These are phyloP conservation scores for Fusarium nygamai DNA, from an alignment of 2,329 filamentous ascomycete species.

Conservation along the genomic window DNA sequence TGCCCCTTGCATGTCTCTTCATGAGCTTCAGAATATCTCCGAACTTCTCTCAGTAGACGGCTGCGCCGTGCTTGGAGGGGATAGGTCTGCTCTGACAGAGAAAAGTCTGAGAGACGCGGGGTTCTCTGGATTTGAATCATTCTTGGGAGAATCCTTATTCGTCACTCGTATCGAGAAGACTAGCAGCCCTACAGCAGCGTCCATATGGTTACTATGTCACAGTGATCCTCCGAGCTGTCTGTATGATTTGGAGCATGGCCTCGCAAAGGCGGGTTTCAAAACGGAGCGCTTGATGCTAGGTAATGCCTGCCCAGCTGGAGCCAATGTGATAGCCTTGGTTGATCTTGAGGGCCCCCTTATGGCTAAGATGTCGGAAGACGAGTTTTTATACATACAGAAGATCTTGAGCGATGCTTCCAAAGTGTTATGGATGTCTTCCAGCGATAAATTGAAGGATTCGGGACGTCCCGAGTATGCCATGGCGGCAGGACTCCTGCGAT, in stretches of 20 bases:
- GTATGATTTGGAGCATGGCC: accelerated
- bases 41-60: neutral
- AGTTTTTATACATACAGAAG: neutral
- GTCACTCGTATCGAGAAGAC: neutral
- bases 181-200: neutral
- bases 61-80: neutral
- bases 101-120: neutral
- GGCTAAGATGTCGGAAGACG: neutral
- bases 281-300: neutral
- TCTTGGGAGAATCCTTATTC: neutral
- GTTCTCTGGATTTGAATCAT: neutral
- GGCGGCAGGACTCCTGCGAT: neutral
- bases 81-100: neutral
- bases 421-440: neutral
- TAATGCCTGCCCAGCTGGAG: neutral
- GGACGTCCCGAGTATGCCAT: neutral
- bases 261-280: neutral
- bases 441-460: neutral
- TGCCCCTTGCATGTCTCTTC: neutral
- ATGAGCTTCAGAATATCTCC: neutral
- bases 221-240: neutral
- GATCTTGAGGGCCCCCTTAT: neutral
- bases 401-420: neutral
- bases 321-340: neutral
- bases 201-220: neutral